These are phyloP conservation scores for Aurantiochytrium sp. DNA, from an alignment of 108 stramenopile genomes.

Conservation along the genomic window DNA sequence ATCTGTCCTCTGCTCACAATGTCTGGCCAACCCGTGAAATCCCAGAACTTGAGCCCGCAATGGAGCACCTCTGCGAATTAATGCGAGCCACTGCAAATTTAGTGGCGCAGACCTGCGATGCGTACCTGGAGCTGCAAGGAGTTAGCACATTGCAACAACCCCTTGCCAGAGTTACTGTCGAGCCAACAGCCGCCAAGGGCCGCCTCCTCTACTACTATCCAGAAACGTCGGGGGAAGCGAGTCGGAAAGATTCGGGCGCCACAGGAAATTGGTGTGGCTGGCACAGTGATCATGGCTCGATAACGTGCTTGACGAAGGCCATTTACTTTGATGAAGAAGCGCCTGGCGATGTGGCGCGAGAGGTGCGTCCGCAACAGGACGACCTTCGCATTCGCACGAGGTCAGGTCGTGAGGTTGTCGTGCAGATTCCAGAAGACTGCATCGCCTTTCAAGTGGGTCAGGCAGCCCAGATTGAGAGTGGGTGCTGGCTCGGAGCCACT, in stretches of 20 bases:
- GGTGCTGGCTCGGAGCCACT: slow-evolving; percentile 75
- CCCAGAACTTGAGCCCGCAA: slow-evolving; percentile 63
- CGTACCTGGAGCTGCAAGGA: slow-evolving; percentile 39
- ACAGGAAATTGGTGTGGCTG: slow-evolving; percentile 81
- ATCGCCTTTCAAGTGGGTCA: slow-evolving; percentile 77
- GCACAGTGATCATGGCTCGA: slow-evolving; percentile 71
- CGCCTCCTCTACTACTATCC: slow-evolving; percentile 87
- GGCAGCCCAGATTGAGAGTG: slow-evolving; percentile 82
- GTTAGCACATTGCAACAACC: slow-evolving; percentile 43
- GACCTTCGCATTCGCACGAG: slow-evolving; percentile 76
- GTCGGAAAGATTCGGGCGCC: too few relatives aligned
- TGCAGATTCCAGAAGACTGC: slow-evolving; percentile 54
- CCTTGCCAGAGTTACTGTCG: slow-evolving; percentile 48
- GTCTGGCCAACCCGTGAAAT: slow-evolving; percentile 63
- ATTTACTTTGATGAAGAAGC: slow-evolving; percentile 59
- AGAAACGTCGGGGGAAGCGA: too few relatives aligned
- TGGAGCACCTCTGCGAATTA: slow-evolving; percentile 62
- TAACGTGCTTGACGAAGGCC: slow-evolving; percentile 76
- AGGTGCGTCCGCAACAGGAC: slow-evolving; percentile 28
- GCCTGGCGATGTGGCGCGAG: slow-evolving; percentile 37
- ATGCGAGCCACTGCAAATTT: slow-evolving; percentile 64
- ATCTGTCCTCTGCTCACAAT: slow-evolving; percentile 63
- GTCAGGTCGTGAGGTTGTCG: slow-evolving; percentile 51
- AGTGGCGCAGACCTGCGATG: slow-evolving; percentile 70
- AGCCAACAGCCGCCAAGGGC: slow-evolving; percentile 65